Percentiles rank a stretch among this genome's conserved stretches.
phyloP scores from a whole-genome alignment of 1,284 basidiomycete genomes.

The Rhodotorula sp. region DNA sequence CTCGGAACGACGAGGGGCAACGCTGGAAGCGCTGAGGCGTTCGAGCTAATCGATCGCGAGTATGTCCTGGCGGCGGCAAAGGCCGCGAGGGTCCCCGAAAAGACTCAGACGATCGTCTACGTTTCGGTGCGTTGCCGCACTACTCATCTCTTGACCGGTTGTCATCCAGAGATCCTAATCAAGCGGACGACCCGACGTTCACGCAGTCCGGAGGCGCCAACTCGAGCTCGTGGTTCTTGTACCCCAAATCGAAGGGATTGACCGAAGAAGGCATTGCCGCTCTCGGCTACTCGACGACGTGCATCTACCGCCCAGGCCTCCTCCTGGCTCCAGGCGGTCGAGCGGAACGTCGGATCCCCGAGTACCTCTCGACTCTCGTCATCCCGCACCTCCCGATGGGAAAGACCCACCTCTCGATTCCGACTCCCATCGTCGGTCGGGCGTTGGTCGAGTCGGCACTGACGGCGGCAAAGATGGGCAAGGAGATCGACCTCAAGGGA shows the following conservation, averaged over 20 bases:
- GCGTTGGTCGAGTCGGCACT: constrained; percentile 31
- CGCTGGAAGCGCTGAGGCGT: constrained; percentile 64
- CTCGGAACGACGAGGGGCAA: constrained; percentile 62
- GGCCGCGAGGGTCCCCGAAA: constrained; percentile 58
- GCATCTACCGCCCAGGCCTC: constrained; percentile 64
- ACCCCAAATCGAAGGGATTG: constrained; percentile 53
- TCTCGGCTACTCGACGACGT: constrained; percentile 65
- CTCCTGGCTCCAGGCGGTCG: constrained; percentile 53
- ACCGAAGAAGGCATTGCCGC: constrained; percentile 67
- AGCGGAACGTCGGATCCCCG: constrained; percentile 52
- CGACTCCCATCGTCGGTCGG: constrained; percentile 42
- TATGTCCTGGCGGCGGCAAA: constrained; percentile 69
- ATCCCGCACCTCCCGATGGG: constrained; percentile 4
- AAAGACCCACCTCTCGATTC: constrained; percentile 42
- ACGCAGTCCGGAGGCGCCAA: constrained; percentile 56
- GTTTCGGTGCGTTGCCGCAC: constrained; percentile 56
- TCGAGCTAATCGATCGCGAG: constrained; percentile 72
- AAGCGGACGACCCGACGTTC: background rate
- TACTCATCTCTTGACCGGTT: background rate
- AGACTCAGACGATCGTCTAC: constrained; percentile 64
- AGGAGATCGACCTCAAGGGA: background rate
- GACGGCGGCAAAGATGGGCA: background rate
- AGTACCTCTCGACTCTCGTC: constrained; percentile 51
- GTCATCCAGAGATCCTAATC: too few species aligned
- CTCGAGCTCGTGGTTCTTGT: constrained; percentile 57